phyloP scores from a whole-genome alignment of 2,329 filamentous ascomycete genomes.

The Truncatella angustata region DNA sequence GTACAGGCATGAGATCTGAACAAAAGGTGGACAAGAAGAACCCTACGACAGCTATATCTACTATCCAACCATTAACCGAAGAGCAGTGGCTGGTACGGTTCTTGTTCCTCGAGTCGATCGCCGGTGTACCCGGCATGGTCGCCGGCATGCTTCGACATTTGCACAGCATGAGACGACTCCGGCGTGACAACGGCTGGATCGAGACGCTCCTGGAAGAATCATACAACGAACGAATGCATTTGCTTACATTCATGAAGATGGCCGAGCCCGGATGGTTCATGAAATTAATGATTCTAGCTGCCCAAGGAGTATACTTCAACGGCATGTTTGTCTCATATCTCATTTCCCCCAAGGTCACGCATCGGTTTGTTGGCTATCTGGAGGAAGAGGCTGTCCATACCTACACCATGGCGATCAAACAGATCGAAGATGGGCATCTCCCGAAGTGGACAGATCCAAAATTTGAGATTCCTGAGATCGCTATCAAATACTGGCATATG shows the following conservation, averaged over 20 bases:
- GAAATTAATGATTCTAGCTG: constrained; percentile 85
- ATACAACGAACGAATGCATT: constrained; percentile 92
- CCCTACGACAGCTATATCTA: constrained; percentile 52
- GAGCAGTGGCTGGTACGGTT: constrained; percentile 87
- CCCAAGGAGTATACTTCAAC: constrained; percentile 97
- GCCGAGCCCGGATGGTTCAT: constrained; percentile 83
- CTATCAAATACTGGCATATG: constrained; percentile 91
- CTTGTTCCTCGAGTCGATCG: constrained; percentile 91
- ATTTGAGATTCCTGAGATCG: constrained; percentile 82
- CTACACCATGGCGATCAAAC: constrained; percentile 84
- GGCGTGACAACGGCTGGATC: constrained; percentile 95
- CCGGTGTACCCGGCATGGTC: constrained; percentile 95
- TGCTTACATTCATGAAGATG: constrained; percentile 90
- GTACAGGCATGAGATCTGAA: constrained; percentile 69
- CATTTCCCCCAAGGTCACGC: constrained; percentile 79
- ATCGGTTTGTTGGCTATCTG: constrained; percentile 94
- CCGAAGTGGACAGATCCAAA: constrained; percentile 73
- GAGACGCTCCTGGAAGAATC: constrained; percentile 87
- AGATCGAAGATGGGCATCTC: constrained; percentile 80
- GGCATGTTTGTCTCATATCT: constrained; percentile 87
- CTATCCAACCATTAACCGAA: constrained; percentile 68
- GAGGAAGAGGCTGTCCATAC: constrained; percentile 97
- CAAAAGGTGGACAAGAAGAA: constrained; percentile 63
- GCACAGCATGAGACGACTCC: constrained; percentile 77
- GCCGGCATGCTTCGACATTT: constrained; percentile 92